Base-by-base conservation (phyloP, 202 grass and related monocot genomes). In the Eragrostis tef region DNA sequence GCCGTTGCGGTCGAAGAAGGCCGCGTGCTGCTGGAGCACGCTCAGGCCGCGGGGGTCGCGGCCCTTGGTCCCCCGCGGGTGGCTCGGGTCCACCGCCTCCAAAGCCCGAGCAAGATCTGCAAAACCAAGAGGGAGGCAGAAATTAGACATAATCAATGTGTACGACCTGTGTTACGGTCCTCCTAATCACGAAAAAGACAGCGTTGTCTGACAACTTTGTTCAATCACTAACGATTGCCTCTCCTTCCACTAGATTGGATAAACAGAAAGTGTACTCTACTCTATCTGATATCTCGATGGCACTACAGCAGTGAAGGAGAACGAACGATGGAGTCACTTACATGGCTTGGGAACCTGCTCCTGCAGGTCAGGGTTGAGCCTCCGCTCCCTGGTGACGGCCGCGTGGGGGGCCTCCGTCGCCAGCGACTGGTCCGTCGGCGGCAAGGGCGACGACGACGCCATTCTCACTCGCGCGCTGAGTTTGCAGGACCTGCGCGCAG, bases 1-100 rank as follows among this genome's bases (percentile, higher is more conserved):
- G 26, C 84, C 87, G 49, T 91, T 85, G 77, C 86, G 73, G 78
- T 94, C 89, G 81, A 94, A 94, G 86, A 91, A 94, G 67, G 92
- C 67, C 0, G 26, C 92, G 81, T 94, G 92, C 64, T 94, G 89
- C 87, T 94, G 92, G 46, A 94, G 76, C 67, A 91, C 89, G 57
- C 73, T 94, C 77, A 91, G 58, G 15, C 85, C 74, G 27, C 77
- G 61, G 73, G 59, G 22, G 74, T 93, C 86, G 31, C 83, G 70
- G 2, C 79, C 85, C 20, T 39, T 49, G 22, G 85, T 93, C 11
- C 91, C 91, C 45, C 86, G 25, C 25, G 82, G 91, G 52, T 90
- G 74, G 85, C 85, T 88, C 79, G 88, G 73, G 77, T 93, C 91
- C 58, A 90, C 88, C 9, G 91, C 91, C 14, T 39, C 82, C 0